These are phyloP conservation scores for Schizosaccharomyces versatilis DNA, from an alignment of 1,139 yeast species.

Conservation along the genomic window DNA sequence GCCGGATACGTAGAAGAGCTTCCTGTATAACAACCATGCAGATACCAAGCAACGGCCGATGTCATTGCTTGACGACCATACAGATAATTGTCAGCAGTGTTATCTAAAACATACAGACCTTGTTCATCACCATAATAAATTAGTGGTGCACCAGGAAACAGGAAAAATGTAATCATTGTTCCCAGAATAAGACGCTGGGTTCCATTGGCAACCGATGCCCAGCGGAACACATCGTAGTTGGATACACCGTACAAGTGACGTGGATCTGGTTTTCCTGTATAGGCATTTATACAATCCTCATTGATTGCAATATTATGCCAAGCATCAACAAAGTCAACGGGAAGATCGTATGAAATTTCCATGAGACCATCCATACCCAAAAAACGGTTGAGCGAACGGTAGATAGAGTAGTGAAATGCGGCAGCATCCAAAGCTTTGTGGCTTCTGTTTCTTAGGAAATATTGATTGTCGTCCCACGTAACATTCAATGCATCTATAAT, in stretches of 20 bases:
- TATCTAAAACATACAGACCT: slow-evolving; percentile 9
- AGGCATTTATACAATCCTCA: slow-evolving; percentile 8
- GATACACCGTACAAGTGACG: slow-evolving; percentile 10
- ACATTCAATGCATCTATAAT: background rate
- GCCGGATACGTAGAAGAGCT: slow-evolving; percentile 6
- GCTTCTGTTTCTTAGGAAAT: slow-evolving; percentile 3
- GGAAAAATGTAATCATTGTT: slow-evolving; percentile 6
- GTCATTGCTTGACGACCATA: slow-evolving; percentile 11
- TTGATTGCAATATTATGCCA: slow-evolving; percentile 8
- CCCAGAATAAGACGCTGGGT: slow-evolving; percentile 6
- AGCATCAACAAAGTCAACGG: slow-evolving; percentile 8
- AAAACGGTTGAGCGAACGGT: slow-evolving; percentile 6
- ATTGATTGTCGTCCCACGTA: slow-evolving; percentile 1
- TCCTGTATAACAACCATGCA: slow-evolving; percentile 8
- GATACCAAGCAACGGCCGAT: slow-evolving; percentile 9
- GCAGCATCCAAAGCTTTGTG: slow-evolving; percentile 8
- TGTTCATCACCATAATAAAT: slow-evolving; percentile 10
- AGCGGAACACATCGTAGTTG: slow-evolving; percentile 11
- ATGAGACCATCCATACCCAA: slow-evolving; percentile 8
- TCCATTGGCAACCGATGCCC: slow-evolving; percentile 9
- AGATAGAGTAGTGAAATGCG: slow-evolving; percentile 9
- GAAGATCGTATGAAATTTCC: slow-evolving; percentile 6
- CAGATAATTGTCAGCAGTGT: slow-evolving; percentile 10
- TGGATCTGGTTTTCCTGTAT: slow-evolving; percentile 8
- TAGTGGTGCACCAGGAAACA: slow-evolving; percentile 9